Conservation (phyloP, 257 asterid genomes). For the Verbascum thapsus region DNA sequence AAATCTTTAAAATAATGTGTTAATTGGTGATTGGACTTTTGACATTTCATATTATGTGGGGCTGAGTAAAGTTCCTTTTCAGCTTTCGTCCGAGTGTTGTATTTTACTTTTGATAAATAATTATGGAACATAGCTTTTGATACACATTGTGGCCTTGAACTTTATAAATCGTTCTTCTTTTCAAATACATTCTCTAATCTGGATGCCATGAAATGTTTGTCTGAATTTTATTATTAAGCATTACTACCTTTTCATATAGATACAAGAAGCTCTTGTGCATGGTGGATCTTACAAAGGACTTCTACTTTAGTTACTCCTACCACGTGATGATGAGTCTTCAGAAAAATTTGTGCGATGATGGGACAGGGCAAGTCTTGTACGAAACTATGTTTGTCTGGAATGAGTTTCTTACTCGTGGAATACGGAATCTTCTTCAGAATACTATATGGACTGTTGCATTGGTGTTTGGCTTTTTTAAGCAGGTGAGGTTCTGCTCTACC, state of each 20-base stretch:
- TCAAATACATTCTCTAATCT: slow-evolving; percentile 20
- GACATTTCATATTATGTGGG: slow-evolving; percentile 15
- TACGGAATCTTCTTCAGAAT: slow-evolving; percentile 78
- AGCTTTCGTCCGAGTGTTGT: slow-evolving; percentile 8
- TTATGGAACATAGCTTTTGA: slow-evolving; percentile 23
- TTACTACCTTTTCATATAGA: slow-evolving; percentile 44
- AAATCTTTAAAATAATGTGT: no score
- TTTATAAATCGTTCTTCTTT: slow-evolving; percentile 8
- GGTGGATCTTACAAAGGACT: slow-evolving; percentile 98
- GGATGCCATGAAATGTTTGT: slow-evolving; percentile 11
- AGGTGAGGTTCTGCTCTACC: slow-evolving; percentile 52
- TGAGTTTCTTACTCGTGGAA: slow-evolving; percentile 90
- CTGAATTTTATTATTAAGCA: slow-evolving; percentile 28
- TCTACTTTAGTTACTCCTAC: slow-evolving; percentile 97
- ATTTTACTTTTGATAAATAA: background rate
- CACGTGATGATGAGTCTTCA: slow-evolving; percentile 94
- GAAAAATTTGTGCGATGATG: slow-evolving; percentile 63
- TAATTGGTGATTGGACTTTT: background rate
- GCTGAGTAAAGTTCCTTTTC: slow-evolving; percentile 16
- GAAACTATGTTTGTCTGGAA: slow-evolving; percentile 99
- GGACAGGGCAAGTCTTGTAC: slow-evolving; percentile 62
- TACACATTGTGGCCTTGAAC: slow-evolving; percentile 15
- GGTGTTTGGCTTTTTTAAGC: slow-evolving; percentile 92
- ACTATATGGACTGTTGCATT: slow-evolving; percentile 93
- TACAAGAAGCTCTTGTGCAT: slow-evolving; percentile 89